Evolutionary conservation across 306 rosid species (phyloP), one percentile per base, ranked within the genome.

Genomic region (Ormosia emarginata): DNA sequence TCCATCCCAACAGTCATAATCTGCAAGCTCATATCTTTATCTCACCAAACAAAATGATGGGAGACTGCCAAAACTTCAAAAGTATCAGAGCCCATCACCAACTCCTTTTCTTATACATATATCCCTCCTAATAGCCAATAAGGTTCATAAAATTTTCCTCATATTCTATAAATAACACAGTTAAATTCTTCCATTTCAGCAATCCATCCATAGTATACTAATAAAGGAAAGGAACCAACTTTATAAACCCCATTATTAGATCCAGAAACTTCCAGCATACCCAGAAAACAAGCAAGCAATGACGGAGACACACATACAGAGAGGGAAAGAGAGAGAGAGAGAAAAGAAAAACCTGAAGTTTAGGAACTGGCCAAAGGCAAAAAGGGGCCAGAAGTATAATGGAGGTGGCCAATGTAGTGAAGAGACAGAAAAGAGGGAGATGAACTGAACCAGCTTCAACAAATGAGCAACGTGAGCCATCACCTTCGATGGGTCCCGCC

Each of bases 321-420:
- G 65, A 30, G 36, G 30, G 36, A 59, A 39, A 59, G 2, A 29
- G 37, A 41, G 0, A 53, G 5, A 39, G 2, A 6, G 3, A 5
- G 5, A 33, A 33, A 67, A 0, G n/a, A 17, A 29, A 7, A 10
- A 91, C 99, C 92, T 90, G 88, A 89, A 88, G 84, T 95, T 93
- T 37, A 95, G 93, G 81, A 92, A 92, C 77, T 93, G 98, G 41
- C 99, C 98, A 81, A 93, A 92, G 70, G 77, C 83, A 58, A 95
- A 67, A 37, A 95, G 93, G 81, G 96, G 98, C 90, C 93, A 93
- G 58, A 95, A 93, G 87, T 83, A 95, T 64, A 95, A 79, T 2
- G 93, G 94, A 32, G 97, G 97, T 59, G 94, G 97, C 92, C 89
- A 92, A 46, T 90, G 85, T 83, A 93, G 33, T 13, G 92, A 58